phyloP scores from a whole-genome alignment of 2,329 filamentous ascomycete genomes.

The Stenocarpella maydis region DNA sequence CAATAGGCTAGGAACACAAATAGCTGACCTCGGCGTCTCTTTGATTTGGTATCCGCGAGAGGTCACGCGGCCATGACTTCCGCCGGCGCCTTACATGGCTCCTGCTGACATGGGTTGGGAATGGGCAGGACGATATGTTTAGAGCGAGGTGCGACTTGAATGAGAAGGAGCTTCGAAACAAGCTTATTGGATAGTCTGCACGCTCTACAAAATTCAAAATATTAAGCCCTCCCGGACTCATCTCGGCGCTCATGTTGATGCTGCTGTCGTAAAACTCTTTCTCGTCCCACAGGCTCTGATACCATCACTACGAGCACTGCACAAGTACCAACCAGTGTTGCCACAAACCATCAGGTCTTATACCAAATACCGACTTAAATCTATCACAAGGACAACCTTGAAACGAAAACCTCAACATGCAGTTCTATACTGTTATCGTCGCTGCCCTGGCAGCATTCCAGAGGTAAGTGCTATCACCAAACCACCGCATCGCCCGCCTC shows the following conservation, averaged over 20 bases:
- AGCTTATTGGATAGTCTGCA: neutral
- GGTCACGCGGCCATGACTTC: neutral
- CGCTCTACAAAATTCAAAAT: neutral
- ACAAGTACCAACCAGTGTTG: neutral
- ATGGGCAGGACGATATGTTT: neutral
- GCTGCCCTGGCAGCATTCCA: neutral
- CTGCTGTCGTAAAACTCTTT: too few relatives aligned
- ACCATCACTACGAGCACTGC: neutral
- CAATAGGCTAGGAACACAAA: neutral
- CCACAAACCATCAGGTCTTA: neutral
- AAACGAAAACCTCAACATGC: neutral
- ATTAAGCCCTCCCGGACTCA: neutral
- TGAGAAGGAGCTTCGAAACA: neutral
- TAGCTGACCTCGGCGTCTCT: neutral
- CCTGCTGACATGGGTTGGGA: neutral
- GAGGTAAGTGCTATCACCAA: neutral
- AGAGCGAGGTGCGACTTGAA: neutral
- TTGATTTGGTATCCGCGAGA: neutral
- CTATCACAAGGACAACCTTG: too few relatives aligned
- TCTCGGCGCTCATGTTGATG: neutral
- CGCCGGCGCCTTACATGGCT: neutral
- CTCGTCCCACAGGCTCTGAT: neutral
- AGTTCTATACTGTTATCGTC: neutral
- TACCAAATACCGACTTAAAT: neutral
- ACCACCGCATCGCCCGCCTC: neutral